Conservation (phyloP, 2,329 filamentous ascomycete species). For the Pseudocercospora cruenta region DNA sequence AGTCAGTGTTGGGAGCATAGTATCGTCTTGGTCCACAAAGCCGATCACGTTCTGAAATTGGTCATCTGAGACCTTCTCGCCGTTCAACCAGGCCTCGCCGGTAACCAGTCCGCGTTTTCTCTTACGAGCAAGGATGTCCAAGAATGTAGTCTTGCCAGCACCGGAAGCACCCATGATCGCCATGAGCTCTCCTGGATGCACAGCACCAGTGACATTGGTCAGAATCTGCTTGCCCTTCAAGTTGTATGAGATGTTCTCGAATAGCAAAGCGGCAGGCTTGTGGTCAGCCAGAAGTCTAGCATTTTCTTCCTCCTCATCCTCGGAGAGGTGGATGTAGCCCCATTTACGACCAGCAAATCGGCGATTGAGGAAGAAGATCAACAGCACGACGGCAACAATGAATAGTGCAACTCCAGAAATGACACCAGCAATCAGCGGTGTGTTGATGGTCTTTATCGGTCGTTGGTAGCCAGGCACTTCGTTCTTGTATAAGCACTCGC, state of each 20-base stretch:
- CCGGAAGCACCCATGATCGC: slow-evolving; percentile 99
- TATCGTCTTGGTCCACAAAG: slow-evolving; percentile 98
- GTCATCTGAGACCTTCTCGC: slow-evolving; percentile 79
- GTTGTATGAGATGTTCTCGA: slow-evolving; percentile 82
- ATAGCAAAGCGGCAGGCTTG: slow-evolving; percentile 85
- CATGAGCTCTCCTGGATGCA: slow-evolving; percentile 92
- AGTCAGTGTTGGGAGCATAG: slow-evolving; percentile 91
- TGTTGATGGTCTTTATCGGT: slow-evolving; percentile 94
- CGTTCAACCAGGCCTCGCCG: slow-evolving; percentile 90
- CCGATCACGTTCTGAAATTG: slow-evolving; percentile 93
- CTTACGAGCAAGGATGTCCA: slow-evolving; percentile 94
- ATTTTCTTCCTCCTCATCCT: slow-evolving; percentile 83
- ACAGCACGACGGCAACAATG: slow-evolving; percentile 80
- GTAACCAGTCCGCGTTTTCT: slow-evolving; percentile 83
- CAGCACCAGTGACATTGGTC: slow-evolving; percentile 76
- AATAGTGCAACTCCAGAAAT: slow-evolving; percentile 87
- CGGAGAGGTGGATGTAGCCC: slow-evolving; percentile 74
- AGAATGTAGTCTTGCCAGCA: slow-evolving; percentile 94
- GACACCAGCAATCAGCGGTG: slow-evolving; percentile 88
- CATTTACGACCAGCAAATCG: slow-evolving; percentile 56
- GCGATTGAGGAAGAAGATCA: slow-evolving; percentile 85
- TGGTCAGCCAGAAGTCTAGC: slow-evolving; percentile 88
- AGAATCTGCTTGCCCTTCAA: slow-evolving; percentile 89
- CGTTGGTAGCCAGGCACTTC: slow-evolving; percentile 89
- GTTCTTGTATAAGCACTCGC: slow-evolving; percentile 91